These are phyloP conservation scores for Pyrenula aspistea DNA, from an alignment of 495 filamentous ascomycete genomes.

Conservation along the genomic window DNA sequence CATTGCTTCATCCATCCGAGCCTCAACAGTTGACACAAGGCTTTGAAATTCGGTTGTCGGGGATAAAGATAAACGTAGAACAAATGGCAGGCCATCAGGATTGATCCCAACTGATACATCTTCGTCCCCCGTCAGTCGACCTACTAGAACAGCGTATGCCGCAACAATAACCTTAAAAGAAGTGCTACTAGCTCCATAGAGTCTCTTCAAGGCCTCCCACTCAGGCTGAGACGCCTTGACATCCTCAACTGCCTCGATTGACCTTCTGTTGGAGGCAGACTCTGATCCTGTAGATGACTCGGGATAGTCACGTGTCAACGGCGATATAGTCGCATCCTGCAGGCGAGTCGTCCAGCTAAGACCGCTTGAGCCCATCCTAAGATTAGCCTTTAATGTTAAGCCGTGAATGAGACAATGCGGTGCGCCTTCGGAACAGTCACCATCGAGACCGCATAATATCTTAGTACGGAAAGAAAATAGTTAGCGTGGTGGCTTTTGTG, in stretches of 20 bases:
- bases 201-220: slow-evolving; percentile 26
- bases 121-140: slow-evolving; percentile 39
- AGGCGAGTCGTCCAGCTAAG: slow-evolving; percentile 31
- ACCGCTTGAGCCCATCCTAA: not conserved
- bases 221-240: slow-evolving; percentile 24
- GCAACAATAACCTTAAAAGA: slow-evolving; percentile 34
- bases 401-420: too few species aligned
- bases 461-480: too few species aligned
- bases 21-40: slow-evolving; percentile 31
- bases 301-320: slow-evolving; percentile 38
- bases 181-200: slow-evolving; percentile 23
- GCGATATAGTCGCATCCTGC: slow-evolving; percentile 34
- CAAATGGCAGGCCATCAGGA: slow-evolving; percentile 35
- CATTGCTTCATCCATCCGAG: slow-evolving; percentile 16
- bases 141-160: slow-evolving; percentile 34
- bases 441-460: too few species aligned
- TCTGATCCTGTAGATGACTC: slow-evolving; percentile 18
- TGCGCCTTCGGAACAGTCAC: too few species aligned
- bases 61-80: slow-evolving; percentile 30
- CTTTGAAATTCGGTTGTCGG: slow-evolving; percentile 26
- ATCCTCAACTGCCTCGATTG: slow-evolving; percentile 38
- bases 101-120: slow-evolving; percentile 38
- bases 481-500: not conserved
- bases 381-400: too few species aligned
- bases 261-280: slow-evolving; percentile 22